Evolutionary conservation across 352 stramenopile genomes (phyloP), one percentile per base, ranked within the genome.

Genomic region (Elongisporangium prolatum): DNA sequence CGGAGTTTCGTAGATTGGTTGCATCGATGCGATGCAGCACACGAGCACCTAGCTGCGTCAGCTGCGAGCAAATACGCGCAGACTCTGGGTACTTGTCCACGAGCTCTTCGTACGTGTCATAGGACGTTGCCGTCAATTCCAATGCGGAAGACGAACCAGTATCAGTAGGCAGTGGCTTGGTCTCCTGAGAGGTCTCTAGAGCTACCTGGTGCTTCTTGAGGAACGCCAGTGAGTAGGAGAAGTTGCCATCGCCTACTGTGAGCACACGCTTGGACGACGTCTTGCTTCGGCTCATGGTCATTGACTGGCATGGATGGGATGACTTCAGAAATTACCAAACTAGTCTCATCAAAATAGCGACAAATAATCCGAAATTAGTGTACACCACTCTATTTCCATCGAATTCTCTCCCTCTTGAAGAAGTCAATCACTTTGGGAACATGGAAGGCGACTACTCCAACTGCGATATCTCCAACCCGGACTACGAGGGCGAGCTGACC

Each of bases 221-320:
- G 22, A 96, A 59, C 21, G 87, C 86, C 28, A 97, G 72, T 21
- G 89, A 97, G 68, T 96, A 98, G 5, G 88, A 89, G 62, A 98
- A 95, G 69, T 98, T 95, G n/a, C 93, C 93, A 69, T 98, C 93
- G 18, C 93, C 93, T 8, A 98, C 78, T 6, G 87, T 96, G 5
- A 97, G 67, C 18, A 95, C 69, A n/a, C 69, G 64, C 48, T 61
- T 50, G 18, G 17, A 3, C 6, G 2, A 28, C 37, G 48, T 44
- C 20, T 10, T 47, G 34, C 34, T 44, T 2, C 34, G 9, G 10
- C 34, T 44, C 34, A 44, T 44, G 34, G 10, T 44, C 1, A 13
- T 44, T 44, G 34, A 44, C 34, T 44, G 34, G 34, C 34, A 44
- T 44, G 34, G 34, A 6, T 40, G 4, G 4, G 24, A 8, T 34